Evolutionary conservation across 495 filamentous ascomycete genomes (phyloP), one percentile per base, ranked within the genome.

Genomic region (Aspergillus taichungensis): DNA sequence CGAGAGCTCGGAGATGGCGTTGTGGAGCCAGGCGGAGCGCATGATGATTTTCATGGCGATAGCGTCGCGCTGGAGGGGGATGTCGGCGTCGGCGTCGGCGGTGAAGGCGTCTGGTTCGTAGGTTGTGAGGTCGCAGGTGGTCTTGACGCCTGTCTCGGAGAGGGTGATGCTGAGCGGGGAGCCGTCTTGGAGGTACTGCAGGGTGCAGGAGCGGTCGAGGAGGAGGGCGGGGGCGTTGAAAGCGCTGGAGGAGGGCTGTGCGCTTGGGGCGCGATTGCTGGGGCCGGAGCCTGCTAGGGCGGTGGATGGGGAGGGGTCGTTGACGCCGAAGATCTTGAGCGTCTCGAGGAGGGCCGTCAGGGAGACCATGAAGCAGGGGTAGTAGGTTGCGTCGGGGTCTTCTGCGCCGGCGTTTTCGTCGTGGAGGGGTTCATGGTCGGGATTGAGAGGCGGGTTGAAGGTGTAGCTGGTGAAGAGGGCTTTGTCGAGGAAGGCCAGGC

Each of bases 11-110:
- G 73, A 76, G 51, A 95, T 73, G n/a, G 85, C 83, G 60, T 95
- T 88, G 42, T 88, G 76, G 10, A 96, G 74, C 78, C 81, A 89
- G 43, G 77, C 76, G 30, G 85, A 78, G 43, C 85, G 83, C 82
- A 94, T 95, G 62, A 98, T 97, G 43, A 95, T 87, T 54, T 98
- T 98, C 69, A 92, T 85, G 32, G 81, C 75, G 5, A 95, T 73
- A 32, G 79, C 74, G 34, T 90, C 79, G 32, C 85, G 78, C 55
- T 86, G 78, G 30, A 95, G 80, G 7, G 90, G 91, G 30, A 97
- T 95, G 42, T 92, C 86, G 13, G 76, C 59, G 42, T 92, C 86
- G 13, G 76, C 59, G 47, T 72, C 63, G 30, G 75, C 75, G 11
- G 71, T 62, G 30, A 75, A 74, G 11, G 71, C 71, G 24, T 70